phyloP scores from a whole-genome alignment of 768 basidiomycete species.

The Dentipellis fragilis region DNA sequence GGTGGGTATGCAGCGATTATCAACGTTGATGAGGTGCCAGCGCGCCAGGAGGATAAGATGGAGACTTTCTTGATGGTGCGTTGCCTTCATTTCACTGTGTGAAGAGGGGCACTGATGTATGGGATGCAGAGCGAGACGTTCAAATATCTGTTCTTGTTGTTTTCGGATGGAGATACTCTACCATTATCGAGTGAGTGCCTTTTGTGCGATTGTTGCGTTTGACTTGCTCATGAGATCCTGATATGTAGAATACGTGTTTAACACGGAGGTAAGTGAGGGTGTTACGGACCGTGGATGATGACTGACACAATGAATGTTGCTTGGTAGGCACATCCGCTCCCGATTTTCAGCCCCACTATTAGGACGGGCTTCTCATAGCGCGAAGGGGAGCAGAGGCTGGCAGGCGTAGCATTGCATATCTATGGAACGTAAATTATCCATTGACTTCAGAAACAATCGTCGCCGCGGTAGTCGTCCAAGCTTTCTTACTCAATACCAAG shows the following conservation, averaged over 20 bases:
- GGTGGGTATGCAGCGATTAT: slow-evolving; percentile 81
- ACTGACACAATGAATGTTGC: background rate
- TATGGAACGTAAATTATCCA: background rate
- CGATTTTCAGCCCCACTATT: slow-evolving; percentile 51
- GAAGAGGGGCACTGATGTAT: background rate
- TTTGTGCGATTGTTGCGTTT: too few species aligned
- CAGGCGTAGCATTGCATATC: background rate
- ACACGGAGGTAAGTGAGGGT: slow-evolving; percentile 62
- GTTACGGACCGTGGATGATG: background rate
- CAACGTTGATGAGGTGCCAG: slow-evolving; percentile 75
- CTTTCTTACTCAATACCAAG: too few species aligned
- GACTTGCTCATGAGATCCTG: too few species aligned
- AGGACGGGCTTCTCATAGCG: slow-evolving; percentile 34
- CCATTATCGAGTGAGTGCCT: slow-evolving; percentile 38
- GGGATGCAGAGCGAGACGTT: slow-evolving; percentile 72
- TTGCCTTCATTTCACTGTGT: background rate
- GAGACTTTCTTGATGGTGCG: slow-evolving; percentile 88
- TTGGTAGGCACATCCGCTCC: slow-evolving; percentile 55
- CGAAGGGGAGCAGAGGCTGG: background rate
- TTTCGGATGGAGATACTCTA: slow-evolving; percentile 62
- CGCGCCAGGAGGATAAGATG: slow-evolving; percentile 77
- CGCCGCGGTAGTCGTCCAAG: too few species aligned
- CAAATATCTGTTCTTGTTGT: slow-evolving; percentile 86
- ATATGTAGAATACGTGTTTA: slow-evolving; percentile 60
- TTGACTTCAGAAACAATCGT: too few species aligned